Conservation (phyloP, 169 alveolate species). For the Perkinsus chesapeaki region DNA sequence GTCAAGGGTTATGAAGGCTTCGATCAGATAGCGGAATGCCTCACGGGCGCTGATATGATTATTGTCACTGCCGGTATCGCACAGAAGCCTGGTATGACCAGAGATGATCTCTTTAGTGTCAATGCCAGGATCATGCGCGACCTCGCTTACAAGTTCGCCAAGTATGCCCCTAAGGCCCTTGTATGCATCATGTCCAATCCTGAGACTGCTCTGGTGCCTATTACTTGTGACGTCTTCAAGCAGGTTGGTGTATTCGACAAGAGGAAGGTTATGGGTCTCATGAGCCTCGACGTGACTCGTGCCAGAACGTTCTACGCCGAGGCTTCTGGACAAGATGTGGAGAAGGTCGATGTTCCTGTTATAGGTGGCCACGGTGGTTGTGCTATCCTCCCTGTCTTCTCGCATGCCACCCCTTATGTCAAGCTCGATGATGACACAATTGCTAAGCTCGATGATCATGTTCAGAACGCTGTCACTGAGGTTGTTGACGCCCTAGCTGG, state of each 20-base stretch:
- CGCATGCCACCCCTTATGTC: slow-evolving; percentile 15
- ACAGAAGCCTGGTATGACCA: slow-evolving; percentile 43
- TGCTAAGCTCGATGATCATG: background rate
- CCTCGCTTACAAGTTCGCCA: slow-evolving; percentile 35
- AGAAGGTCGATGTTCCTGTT: slow-evolving; percentile 22
- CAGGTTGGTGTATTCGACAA: slow-evolving; percentile 24
- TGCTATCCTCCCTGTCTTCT: slow-evolving; percentile 13
- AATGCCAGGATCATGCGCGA: slow-evolving; percentile 39
- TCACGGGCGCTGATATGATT: slow-evolving; percentile 40
- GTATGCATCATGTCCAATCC: slow-evolving; percentile 45
- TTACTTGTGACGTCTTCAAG: slow-evolving; percentile 29
- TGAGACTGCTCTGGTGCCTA: slow-evolving; percentile 34
- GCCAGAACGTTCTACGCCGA: slow-evolving; percentile 39
- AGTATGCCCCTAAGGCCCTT: slow-evolving; percentile 37
- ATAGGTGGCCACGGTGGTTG: slow-evolving; percentile 49
- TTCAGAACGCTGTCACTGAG: slow-evolving; percentile 9
- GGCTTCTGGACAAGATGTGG: slow-evolving; percentile 22
- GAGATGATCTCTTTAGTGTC: slow-evolving; percentile 37
- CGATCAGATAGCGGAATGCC: background rate
- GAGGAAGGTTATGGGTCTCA: slow-evolving; percentile 43
- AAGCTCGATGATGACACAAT: background rate
- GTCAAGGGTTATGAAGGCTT: slow-evolving; percentile 12
- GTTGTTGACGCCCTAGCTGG: slow-evolving; percentile 1
- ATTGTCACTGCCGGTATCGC: slow-evolving; percentile 43
- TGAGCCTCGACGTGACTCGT: slow-evolving; percentile 41